These are phyloP conservation scores for Kluyveromyces marxianus DNA, from an alignment of 1,139 yeast species.

Conservation along the genomic window DNA sequence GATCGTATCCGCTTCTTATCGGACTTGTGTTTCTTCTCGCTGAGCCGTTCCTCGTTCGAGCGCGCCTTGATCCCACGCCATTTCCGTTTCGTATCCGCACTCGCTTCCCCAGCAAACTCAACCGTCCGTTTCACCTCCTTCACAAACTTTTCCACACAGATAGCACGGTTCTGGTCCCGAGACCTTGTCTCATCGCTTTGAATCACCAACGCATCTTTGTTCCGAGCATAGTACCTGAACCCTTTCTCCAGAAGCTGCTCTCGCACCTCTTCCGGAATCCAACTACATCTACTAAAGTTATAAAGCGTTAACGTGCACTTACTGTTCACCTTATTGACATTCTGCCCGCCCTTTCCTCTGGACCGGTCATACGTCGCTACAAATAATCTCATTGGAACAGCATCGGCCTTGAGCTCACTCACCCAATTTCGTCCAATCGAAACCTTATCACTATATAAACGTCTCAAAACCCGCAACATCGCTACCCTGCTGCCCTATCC, in stretches of 20 bases:
- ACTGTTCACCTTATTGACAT: constrained; percentile 77
- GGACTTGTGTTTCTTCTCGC: constrained; percentile 44
- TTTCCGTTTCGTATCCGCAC: constrained; percentile 41
- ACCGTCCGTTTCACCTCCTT: constrained; percentile 44
- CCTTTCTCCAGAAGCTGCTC: constrained; percentile 35
- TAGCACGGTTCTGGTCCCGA: constrained; percentile 48
- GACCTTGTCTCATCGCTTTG: constrained; percentile 57
- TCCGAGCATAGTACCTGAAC: constrained; percentile 51
- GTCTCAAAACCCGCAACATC: background rate
- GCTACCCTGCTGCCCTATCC: background rate
- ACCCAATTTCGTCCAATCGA: constrained; percentile 44
- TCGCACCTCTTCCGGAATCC: constrained; percentile 57
- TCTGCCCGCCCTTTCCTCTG: constrained; percentile 94
- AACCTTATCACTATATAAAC: background rate
- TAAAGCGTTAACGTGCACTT: constrained; percentile 63
- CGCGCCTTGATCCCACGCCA: constrained; percentile 48
- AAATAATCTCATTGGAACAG: constrained; percentile 47
- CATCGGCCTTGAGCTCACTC: constrained; percentile 25
- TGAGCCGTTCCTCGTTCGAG: constrained; percentile 43
- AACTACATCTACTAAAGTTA: constrained; percentile 44
- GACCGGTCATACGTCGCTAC: constrained; percentile 57
- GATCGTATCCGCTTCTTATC: constrained; percentile 47
- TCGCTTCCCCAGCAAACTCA: constrained; percentile 44
- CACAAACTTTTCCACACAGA: constrained; percentile 54
- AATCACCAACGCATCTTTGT: constrained; percentile 49